Percentiles rank a stretch among this genome's conserved stretches.
Evolutionary conservation across 768 basidiomycete genomes (phyloP).

Genomic region (Leccinum aurantiacum): DNA sequence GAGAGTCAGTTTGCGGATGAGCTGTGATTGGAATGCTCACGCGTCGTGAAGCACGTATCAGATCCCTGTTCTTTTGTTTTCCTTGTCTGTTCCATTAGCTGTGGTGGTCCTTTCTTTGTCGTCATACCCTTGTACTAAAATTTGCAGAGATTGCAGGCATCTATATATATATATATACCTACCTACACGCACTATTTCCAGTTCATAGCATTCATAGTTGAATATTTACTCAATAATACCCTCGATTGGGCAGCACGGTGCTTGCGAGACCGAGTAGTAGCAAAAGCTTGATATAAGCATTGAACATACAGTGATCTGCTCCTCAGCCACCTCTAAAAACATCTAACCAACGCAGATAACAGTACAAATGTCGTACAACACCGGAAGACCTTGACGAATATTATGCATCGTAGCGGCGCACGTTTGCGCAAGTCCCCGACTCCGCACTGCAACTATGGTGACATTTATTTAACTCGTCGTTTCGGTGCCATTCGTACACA

Average conservation of each 20-base stretch:
- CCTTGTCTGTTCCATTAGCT: not conserved
- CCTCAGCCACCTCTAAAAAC: not conserved
- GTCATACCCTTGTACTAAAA: not conserved
- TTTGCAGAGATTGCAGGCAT: not conserved
- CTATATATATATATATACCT: not conserved
- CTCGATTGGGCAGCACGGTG: too few species aligned
- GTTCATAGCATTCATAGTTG: not conserved
- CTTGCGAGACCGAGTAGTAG: too few species aligned
- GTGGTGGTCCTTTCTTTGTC: not conserved
- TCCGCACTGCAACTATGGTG: too few species aligned
- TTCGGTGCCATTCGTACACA: too few species aligned
- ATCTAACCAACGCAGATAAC: not conserved
- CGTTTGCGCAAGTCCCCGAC: too few species aligned
- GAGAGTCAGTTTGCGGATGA: slow-evolving; percentile 35
- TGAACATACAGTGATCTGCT: not conserved
- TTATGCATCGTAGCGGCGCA: too few species aligned
- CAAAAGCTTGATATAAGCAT: too few species aligned
- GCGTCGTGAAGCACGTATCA: not conserved
- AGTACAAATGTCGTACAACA: not conserved
- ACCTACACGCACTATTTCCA: not conserved
- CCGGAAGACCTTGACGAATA: not conserved
- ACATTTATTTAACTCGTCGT: too few species aligned
- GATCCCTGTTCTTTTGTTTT: not conserved
- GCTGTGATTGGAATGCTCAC: not conserved
- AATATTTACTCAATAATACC: not conserved